These are phyloP conservation scores for Anthracocystis walkeri DNA, from an alignment of 1,284 basidiomycete species.

Conservation along the genomic window DNA sequence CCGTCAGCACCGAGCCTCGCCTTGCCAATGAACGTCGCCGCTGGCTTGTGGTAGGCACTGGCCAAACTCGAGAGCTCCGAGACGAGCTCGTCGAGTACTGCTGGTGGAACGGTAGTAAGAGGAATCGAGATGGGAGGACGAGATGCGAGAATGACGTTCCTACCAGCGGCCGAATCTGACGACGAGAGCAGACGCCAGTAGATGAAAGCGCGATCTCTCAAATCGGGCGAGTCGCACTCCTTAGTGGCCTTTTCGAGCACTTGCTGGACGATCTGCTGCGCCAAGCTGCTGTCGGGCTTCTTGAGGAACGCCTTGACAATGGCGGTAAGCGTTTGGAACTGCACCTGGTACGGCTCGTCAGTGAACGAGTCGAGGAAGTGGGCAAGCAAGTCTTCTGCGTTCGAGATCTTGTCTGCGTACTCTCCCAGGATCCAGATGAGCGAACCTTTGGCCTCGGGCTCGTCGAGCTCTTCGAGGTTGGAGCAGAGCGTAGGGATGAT, in stretches of 20 bases:
- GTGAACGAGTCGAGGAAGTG: constrained; percentile 91
- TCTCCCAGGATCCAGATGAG: constrained; percentile 99
- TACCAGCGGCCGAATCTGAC: constrained; percentile 88
- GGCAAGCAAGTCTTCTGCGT: constrained; percentile 89
- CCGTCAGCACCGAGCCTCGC: constrained; percentile 66
- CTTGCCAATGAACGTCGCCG: constrained; percentile 72
- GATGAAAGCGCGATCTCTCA: constrained; percentile 95
- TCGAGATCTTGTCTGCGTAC: constrained; percentile 96
- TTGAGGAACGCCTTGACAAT: constrained; percentile 96
- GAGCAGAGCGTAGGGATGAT: constrained; percentile 94
- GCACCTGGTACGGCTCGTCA: constrained; percentile 93
- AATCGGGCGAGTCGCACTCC: constrained; percentile 95
- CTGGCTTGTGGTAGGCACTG: constrained; percentile 95
- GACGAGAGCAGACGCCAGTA: constrained; percentile 90
- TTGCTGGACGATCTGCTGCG: constrained; percentile 85
- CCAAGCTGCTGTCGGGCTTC: constrained; percentile 83
- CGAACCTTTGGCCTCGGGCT: constrained; percentile 96
- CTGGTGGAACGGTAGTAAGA: constrained; percentile 87
- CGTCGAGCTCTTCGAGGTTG: constrained; percentile 94
- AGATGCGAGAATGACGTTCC: constrained; percentile 90
- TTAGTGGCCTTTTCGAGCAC: constrained; percentile 94
- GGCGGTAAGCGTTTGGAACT: constrained; percentile 93
- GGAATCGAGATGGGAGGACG: constrained; percentile 94
- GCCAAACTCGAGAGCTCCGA: constrained; percentile 77
- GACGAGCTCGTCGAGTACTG: constrained; percentile 90